phyloP scores from a whole-genome alignment of 305 asterid species.

The Fraxinus platypoda region DNA sequence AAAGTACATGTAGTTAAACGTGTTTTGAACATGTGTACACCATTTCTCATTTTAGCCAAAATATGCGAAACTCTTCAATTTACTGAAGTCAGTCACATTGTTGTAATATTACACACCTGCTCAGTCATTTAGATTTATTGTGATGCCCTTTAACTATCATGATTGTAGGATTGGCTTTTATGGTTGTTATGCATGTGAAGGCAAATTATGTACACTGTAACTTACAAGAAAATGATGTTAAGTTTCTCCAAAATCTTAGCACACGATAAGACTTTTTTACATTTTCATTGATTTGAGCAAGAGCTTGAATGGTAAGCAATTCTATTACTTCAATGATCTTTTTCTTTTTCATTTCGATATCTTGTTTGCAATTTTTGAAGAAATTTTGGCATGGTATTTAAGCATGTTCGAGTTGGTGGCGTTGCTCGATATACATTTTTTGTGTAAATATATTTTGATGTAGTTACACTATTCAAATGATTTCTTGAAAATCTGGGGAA shows the following conservation, averaged over 20 bases:
- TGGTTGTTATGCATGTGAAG: not conserved
- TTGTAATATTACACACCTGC: not conserved
- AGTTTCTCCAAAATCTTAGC: constrained; percentile 9
- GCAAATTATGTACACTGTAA: not conserved
- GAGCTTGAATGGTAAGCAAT: not conserved
- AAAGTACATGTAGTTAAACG: not conserved
- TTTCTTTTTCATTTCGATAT: not conserved
- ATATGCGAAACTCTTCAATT: not conserved
- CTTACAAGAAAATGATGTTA: constrained; percentile 14
- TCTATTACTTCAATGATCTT: not conserved
- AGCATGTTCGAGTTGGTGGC: not conserved
- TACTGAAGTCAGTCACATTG: not conserved
- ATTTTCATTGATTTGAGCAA: not conserved
- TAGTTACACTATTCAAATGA: not conserved
- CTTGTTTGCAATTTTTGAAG: not conserved
- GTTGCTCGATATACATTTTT: not conserved
- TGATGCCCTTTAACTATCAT: not conserved
- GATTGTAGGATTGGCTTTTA: not conserved
- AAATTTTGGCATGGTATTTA: not conserved
- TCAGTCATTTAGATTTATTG: not conserved
- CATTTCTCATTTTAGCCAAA: not conserved
- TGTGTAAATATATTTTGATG: not conserved
- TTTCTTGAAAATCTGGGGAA: not conserved
- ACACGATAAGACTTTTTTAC: not conserved
- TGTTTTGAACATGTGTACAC: not conserved